phyloP scores from a whole-genome alignment of 2,329 filamentous ascomycete species.

The Paecilomyces niveus region DNA sequence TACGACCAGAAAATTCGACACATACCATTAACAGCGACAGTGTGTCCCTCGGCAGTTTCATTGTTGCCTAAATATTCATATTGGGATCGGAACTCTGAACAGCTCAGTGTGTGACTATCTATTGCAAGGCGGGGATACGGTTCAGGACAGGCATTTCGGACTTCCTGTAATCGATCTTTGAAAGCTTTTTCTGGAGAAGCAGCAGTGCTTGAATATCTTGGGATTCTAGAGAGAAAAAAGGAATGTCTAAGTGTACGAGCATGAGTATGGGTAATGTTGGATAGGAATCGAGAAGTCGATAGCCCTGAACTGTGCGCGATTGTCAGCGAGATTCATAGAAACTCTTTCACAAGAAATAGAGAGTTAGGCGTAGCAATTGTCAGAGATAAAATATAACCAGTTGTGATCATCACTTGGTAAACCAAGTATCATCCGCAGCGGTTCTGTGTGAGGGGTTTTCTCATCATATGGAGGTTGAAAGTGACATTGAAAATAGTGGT shows the following conservation, averaged over 20 bases:
- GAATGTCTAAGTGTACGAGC: slow-evolving; percentile 4
- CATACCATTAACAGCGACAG: slow-evolving; percentile 39
- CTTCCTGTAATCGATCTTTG: slow-evolving; percentile 29
- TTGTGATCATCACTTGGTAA: slow-evolving; percentile 38
- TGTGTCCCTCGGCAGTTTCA: slow-evolving; percentile 32
- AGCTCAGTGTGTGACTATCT: slow-evolving; percentile 23
- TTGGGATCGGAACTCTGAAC: slow-evolving; percentile 28
- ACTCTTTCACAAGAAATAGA: not conserved
- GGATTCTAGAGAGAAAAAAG: slow-evolving; percentile 7
- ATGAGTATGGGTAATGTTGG: not conserved
- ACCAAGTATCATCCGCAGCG: slow-evolving; percentile 59
- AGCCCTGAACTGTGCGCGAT: not conserved
- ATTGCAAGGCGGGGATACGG: slow-evolving; percentile 32
- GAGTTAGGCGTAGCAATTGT: not conserved
- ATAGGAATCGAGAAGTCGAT: not conserved
- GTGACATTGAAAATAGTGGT: not conserved
- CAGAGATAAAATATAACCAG: slow-evolving; percentile 12
- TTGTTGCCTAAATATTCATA: slow-evolving; percentile 31
- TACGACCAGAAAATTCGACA: slow-evolving; percentile 14
- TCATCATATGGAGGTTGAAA: slow-evolving; percentile 33
- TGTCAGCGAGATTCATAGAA: not conserved
- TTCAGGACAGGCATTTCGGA: slow-evolving; percentile 25
- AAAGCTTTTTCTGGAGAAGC: slow-evolving; percentile 27
- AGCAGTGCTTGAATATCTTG: slow-evolving; percentile 18
- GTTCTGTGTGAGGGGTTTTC: slow-evolving; percentile 48